Evolutionary conservation across 768 basidiomycete species (phyloP).

Genomic region (Mycena olivaceomarginata): DNA sequence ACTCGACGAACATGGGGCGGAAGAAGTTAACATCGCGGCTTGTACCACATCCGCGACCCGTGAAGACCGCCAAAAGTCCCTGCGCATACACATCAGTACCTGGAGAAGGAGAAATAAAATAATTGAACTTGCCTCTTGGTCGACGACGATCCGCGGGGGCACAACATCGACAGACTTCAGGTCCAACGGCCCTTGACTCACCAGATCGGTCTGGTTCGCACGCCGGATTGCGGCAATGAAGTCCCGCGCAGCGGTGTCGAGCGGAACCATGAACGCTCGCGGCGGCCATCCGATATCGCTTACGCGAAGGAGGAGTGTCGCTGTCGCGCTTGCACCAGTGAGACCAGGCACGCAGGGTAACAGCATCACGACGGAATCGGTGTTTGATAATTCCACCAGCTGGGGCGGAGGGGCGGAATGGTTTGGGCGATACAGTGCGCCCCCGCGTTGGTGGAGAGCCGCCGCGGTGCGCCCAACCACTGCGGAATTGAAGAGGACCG

Average conservation of each 20-base stretch:
- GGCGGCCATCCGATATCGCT: constrained; percentile 39
- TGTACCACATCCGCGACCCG: constrained; percentile 52
- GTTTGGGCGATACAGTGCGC: constrained; percentile 45
- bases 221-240: constrained; percentile 46
- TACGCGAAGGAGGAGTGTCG: constrained; percentile 35
- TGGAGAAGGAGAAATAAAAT: neutral
- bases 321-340: constrained; percentile 4
- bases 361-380: neutral
- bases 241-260: constrained; percentile 48
- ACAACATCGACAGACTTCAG: constrained; percentile 50
- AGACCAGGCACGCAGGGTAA: constrained; percentile 27
- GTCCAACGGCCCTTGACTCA: constrained; percentile 49
- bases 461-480: constrained; percentile 48
- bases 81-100: constrained; percentile 9
- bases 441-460: constrained; percentile 42
- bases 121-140: constrained; percentile 44
- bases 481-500: constrained; percentile 40
- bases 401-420: neutral
- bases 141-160: constrained; percentile 52
- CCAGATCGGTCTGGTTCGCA: constrained; percentile 49
- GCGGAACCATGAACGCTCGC: constrained; percentile 15
- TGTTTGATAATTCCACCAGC: neutral
- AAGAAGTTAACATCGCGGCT: constrained; percentile 54
- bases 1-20: constrained; percentile 49
- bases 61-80: constrained; percentile 54